phyloP scores from a whole-genome alignment of 352 stramenopile genomes.

The Phytophthora cactorum region DNA sequence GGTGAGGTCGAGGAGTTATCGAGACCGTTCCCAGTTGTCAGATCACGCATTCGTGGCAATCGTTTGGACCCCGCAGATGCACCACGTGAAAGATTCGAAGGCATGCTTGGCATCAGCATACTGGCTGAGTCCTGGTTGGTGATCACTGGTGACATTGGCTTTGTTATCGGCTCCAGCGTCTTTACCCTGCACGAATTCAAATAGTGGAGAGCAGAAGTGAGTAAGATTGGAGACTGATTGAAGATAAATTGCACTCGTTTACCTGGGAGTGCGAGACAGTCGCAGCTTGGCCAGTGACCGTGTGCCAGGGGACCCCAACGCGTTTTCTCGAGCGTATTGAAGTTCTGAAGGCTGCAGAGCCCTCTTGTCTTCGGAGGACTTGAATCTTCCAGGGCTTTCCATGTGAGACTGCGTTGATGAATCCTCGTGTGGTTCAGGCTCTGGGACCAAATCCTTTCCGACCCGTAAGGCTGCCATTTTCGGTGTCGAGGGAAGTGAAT shows the following conservation, averaged over 20 bases:
- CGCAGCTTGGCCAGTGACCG: constrained; percentile 15
- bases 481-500: constrained; percentile 3
- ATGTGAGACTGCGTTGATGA: constrained; percentile 18
- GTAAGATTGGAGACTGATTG: neutral
- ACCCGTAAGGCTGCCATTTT: constrained; percentile 4
- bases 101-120: constrained; percentile 7
- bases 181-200: constrained; percentile 39
- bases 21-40: constrained; percentile 9
- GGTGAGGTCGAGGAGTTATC: constrained; percentile 39
- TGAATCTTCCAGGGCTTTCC: constrained; percentile 16
- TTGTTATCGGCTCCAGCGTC: constrained; percentile 38
- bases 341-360: constrained; percentile 3
- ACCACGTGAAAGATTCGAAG: constrained; percentile 18
- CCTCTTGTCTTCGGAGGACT: constrained; percentile 8
- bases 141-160: constrained; percentile 15
- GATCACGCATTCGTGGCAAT: constrained; percentile 28
- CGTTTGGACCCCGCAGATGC: constrained; percentile 34
- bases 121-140: constrained; percentile 26
- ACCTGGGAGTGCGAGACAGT: constrained; percentile 34
- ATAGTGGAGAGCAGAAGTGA: constrained; percentile 1
- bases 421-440: constrained; percentile 29
- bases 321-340: constrained; percentile 14
- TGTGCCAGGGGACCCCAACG: constrained; percentile 5
- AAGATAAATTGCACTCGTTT: neutral
- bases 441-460: constrained; percentile 5